Conservation (phyloP, 2,329 filamentous ascomycete genomes). For the Colletotrichum trifolii region DNA sequence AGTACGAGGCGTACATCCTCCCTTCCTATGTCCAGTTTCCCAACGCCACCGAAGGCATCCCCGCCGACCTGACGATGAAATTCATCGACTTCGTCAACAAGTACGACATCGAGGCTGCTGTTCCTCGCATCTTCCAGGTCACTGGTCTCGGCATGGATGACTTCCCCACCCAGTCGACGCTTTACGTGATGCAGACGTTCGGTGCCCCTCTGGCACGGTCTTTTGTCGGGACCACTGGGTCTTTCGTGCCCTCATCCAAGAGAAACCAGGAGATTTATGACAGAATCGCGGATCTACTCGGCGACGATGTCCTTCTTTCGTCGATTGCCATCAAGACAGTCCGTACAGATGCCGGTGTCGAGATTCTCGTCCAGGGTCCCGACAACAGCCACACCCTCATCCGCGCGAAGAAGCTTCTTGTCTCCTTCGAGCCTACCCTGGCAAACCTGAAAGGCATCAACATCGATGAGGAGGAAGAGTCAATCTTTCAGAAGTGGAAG, state of each 20-base stretch:
- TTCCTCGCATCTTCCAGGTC: constrained; percentile 52
- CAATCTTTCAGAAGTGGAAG: constrained; percentile 46
- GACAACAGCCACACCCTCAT: constrained; percentile 39
- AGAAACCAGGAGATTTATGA: constrained; percentile 55
- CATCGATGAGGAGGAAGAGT: constrained; percentile 44
- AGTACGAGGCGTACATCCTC: constrained; percentile 46
- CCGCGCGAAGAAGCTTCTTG: constrained; percentile 47
- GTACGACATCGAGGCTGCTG: constrained; percentile 54
- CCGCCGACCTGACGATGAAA: constrained; percentile 43
- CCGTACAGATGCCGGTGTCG: constrained; percentile 44
- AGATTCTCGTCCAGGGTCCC: constrained; percentile 43
- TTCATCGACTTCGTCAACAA: constrained; percentile 55
- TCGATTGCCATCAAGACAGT: constrained; percentile 46
- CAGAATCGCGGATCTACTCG: constrained; percentile 47
- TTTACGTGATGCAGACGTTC: constrained; percentile 58
- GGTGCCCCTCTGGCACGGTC: constrained; percentile 48
- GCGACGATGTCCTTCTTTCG: constrained; percentile 49
- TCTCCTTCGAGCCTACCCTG: constrained; percentile 49
- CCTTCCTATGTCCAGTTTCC: constrained; percentile 54
- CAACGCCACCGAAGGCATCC: constrained; percentile 45
- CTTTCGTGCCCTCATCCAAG: constrained; percentile 47
- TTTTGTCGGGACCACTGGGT: constrained; percentile 43
- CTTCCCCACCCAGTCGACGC: constrained; percentile 52
- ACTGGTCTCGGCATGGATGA: constrained; percentile 57
- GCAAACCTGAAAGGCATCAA: constrained; percentile 46